phyloP scores from a whole-genome alignment of 2,329 filamentous ascomycete genomes.

The Neopestalotiopsis sp. region DNA sequence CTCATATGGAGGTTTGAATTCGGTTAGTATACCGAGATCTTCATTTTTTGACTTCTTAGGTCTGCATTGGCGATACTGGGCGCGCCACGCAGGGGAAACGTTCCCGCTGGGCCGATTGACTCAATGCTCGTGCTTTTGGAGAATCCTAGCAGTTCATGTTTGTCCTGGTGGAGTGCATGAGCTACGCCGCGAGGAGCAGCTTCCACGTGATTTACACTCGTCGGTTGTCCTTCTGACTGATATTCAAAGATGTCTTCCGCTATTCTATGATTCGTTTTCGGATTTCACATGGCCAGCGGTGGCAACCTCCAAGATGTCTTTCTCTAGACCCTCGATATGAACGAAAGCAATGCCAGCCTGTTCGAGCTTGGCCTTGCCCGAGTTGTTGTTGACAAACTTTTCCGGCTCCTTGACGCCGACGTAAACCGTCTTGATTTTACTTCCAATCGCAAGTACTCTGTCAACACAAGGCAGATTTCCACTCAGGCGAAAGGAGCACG shows the following conservation, averaged over 20 bases:
- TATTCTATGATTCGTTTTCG: constrained; percentile 25
- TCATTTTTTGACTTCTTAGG: background rate
- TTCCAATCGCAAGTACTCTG: constrained; percentile 69
- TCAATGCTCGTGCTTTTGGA: background rate
- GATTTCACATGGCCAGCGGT: constrained; percentile 74
- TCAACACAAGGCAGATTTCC: constrained; percentile 81
- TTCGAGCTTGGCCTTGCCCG: constrained; percentile 72
- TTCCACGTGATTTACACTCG: background rate
- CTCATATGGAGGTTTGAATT: background rate
- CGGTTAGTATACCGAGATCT: constrained; percentile 13
- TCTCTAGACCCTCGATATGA: constrained; percentile 76
- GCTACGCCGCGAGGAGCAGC: too few relatives aligned
- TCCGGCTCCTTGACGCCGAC: constrained; percentile 88
- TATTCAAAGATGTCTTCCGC: background rate
- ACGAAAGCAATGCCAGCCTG: constrained; percentile 76
- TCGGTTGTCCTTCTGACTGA: background rate
- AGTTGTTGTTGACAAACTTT: constrained; percentile 85
- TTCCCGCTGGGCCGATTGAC: background rate
- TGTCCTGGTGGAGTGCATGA: too few relatives aligned
- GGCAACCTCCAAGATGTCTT: constrained; percentile 80
- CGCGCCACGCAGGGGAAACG: background rate
- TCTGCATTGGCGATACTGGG: constrained; percentile 1
- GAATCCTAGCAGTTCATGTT: background rate
- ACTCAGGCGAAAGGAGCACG: constrained; percentile 75
- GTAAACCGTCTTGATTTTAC: constrained; percentile 77